phyloP scores from a whole-genome alignment of 257 asterid genomes.

The Solanum chaucha region DNA sequence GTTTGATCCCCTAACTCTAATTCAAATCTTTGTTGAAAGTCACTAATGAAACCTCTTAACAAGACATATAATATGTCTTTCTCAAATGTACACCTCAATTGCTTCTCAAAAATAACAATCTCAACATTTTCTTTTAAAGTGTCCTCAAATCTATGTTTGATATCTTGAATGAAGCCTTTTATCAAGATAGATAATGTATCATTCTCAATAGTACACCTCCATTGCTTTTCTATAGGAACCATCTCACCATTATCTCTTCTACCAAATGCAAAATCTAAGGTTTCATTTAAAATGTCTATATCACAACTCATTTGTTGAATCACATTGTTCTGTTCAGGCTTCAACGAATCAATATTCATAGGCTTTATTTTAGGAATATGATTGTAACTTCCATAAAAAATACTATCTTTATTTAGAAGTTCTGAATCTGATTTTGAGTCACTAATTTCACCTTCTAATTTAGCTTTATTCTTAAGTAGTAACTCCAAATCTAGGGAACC shows the following conservation, averaged over 20 bases:
- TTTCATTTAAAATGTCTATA: slow-evolving; percentile 41
- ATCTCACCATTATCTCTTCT: slow-evolving; percentile 40
- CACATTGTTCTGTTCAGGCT: slow-evolving; percentile 27
- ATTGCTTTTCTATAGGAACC: slow-evolving; percentile 53
- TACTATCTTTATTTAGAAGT: slow-evolving; percentile 25
- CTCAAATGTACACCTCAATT: slow-evolving; percentile 50
- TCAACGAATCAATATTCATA: slow-evolving; percentile 1
- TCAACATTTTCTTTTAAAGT: slow-evolving; percentile 44
- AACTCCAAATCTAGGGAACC: neutral
- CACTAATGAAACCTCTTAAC: slow-evolving; percentile 32
- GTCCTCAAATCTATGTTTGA: slow-evolving; percentile 21
- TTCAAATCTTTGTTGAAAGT: slow-evolving; percentile 21
- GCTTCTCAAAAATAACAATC: slow-evolving; percentile 45
- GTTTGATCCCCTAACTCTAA: slow-evolving; percentile 4
- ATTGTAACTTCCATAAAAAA: neutral
- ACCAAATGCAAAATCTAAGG: slow-evolving; percentile 55
- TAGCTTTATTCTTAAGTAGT: neutral
- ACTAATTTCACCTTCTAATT: slow-evolving; percentile 16
- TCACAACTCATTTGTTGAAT: slow-evolving; percentile 50
- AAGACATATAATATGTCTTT: slow-evolving; percentile 32
- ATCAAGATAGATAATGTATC: slow-evolving; percentile 28
- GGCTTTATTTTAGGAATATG: slow-evolving; percentile 6
- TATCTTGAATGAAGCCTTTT: slow-evolving; percentile 36
- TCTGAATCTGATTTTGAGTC: slow-evolving; percentile 26
- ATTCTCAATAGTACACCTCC: slow-evolving; percentile 51